These are phyloP conservation scores for Mycena capillaripes DNA, from an alignment of 768 basidiomycete genomes.

Conservation along the genomic window DNA sequence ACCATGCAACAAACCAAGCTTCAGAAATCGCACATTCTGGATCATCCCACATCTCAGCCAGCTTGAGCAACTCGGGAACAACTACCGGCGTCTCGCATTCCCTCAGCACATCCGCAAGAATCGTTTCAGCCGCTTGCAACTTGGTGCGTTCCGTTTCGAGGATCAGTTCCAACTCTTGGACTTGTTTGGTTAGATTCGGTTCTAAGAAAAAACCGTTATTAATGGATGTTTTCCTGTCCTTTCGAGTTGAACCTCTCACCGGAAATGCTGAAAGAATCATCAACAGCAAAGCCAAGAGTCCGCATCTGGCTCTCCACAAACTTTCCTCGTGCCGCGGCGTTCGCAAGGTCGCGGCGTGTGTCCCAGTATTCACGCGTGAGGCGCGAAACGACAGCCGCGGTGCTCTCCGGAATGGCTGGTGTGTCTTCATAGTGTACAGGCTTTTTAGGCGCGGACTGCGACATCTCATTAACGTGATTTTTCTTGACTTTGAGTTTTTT, in stretches of 20 bases:
- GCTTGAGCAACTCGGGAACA: constrained; percentile 24
- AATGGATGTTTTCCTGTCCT: not conserved
- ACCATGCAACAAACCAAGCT: too few relatives aligned
- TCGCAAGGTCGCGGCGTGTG: constrained; percentile 11
- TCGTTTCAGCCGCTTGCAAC: constrained; percentile 11
- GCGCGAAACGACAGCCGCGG: constrained; percentile 4
- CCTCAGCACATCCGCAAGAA: constrained; percentile 28
- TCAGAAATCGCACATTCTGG: not conserved
- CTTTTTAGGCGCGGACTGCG: not conserved
- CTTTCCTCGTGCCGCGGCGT: constrained; percentile 15
- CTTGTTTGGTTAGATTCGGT: not conserved
- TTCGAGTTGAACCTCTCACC: not conserved
- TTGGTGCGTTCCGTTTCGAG: constrained; percentile 12
- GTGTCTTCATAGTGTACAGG: not conserved
- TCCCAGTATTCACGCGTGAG: constrained; percentile 24
- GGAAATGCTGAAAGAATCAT: not conserved
- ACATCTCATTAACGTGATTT: not conserved
- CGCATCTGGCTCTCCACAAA: constrained; percentile 3
- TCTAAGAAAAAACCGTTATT: not conserved
- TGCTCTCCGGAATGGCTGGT: not conserved
- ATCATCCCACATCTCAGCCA: constrained; percentile 12
- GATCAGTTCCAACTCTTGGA: not conserved
- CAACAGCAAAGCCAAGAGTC: not conserved
- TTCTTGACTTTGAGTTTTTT: not conserved
- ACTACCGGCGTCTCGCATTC: constrained; percentile 31